phyloP scores from a whole-genome alignment of 2,329 filamentous ascomycete genomes.

The Alternaria sp. region DNA sequence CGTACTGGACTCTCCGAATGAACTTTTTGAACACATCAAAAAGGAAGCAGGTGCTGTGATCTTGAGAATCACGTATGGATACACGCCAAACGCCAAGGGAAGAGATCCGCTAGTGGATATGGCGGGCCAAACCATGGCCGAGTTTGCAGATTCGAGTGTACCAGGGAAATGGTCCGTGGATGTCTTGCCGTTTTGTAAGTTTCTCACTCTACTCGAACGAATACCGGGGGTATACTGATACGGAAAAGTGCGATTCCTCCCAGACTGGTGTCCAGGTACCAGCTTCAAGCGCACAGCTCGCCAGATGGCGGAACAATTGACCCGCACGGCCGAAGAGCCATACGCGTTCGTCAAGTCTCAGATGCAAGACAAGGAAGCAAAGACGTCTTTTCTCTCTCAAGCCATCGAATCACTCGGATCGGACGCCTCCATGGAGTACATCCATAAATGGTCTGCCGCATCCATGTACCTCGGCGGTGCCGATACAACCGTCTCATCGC shows the following conservation, averaged over 20 bases:
- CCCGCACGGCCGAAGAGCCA: slow-evolving; percentile 49
- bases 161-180: slow-evolving; percentile 60
- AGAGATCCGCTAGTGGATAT: slow-evolving; percentile 57
- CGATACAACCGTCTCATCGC: slow-evolving; percentile 55
- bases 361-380: slow-evolving; percentile 44
- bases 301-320: slow-evolving; percentile 46
- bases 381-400: slow-evolving; percentile 54
- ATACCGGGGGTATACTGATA: neutral
- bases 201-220: fast-evolving
- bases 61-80: slow-evolving; percentile 51
- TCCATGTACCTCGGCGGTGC: slow-evolving; percentile 58
- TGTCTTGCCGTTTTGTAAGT: slow-evolving; percentile 55
- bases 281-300: slow-evolving; percentile 56
- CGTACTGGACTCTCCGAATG: slow-evolving; percentile 29
- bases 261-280: slow-evolving; percentile 59
- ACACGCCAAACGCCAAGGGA: slow-evolving; percentile 53
- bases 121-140: slow-evolving; percentile 51
- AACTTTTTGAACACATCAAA: slow-evolving; percentile 39
- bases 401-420: slow-evolving; percentile 47
- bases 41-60: slow-evolving; percentile 42
- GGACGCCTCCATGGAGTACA: slow-evolving; percentile 44
- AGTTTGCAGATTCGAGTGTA: slow-evolving; percentile 53
- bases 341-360: slow-evolving; percentile 57
- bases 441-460: slow-evolving; percentile 55
- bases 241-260: slow-evolving; percentile 50